phyloP scores from a whole-genome alignment of 495 filamentous ascomycete genomes.

The Penicillium steckii region DNA sequence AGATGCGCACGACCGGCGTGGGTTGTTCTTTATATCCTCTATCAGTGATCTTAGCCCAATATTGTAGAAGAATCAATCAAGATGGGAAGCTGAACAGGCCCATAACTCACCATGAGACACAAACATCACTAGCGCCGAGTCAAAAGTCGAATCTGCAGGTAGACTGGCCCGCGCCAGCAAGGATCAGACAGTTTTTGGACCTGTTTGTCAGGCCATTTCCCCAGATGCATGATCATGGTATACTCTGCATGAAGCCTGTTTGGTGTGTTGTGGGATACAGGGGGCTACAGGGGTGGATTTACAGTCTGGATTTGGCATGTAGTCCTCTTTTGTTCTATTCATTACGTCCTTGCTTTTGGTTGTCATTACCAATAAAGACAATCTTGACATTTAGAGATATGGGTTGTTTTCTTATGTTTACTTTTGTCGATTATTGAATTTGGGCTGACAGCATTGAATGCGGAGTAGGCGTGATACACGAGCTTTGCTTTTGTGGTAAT shows the following conservation, averaged over 20 bases:
- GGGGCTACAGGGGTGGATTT: background rate
- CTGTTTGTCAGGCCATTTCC: constrained; percentile 10
- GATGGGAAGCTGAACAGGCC: background rate
- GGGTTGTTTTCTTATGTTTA: too few species aligned
- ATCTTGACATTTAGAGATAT: too few species aligned
- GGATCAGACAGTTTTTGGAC: constrained; percentile 1
- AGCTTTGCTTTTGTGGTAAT: too few species aligned
- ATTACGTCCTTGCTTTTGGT: background rate
- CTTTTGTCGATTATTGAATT: background rate
- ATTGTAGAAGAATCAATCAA: too few species aligned
- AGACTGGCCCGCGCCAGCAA: constrained; percentile 9
- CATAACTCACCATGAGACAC: constrained; percentile 8
- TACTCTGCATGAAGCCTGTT: constrained; percentile 29
- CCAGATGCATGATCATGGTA: constrained; percentile 37
- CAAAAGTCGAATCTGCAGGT: constrained; percentile 7
- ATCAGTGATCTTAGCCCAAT: background rate
- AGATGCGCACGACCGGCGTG: background rate
- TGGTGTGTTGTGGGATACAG: background rate
- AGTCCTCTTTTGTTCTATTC: too few species aligned
- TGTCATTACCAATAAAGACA: too few species aligned
- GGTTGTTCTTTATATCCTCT: background rate
- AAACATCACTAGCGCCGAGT: constrained; percentile 15
- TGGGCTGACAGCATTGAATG: too few species aligned
- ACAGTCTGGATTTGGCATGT: too few species aligned
- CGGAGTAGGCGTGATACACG: too few species aligned